Evolutionary conservation across 371 early-diverging fungal species (phyloP), one percentile per base, ranked within the genome.

Genomic region (Mortierella sp.): DNA sequence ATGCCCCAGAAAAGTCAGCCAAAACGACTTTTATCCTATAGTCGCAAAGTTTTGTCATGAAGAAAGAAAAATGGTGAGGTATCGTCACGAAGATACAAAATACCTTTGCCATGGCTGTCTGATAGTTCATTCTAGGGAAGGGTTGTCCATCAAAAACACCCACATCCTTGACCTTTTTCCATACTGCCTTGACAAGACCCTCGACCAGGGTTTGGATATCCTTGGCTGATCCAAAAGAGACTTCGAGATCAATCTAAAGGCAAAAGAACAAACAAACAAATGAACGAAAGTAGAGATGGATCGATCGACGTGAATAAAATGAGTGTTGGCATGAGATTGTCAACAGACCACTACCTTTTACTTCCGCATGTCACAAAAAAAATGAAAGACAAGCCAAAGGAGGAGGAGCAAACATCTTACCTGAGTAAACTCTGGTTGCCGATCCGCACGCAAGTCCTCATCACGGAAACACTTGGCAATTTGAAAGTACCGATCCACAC

Each of bases 351-450:
- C 14, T 50, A 2, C 14, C 50, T n/a, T 50, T 50, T 50, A 7
- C 50, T 55, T 55, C 55, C 14, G 14, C n/a, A 57, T n/a, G 19
- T 28, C 12, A 28, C 37, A n/a, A 11, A 0, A n/a, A 3, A 7
- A n/a, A n/a, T 21, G 5, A 50, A 50, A n/a, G 14, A 50, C 12
- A 46, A 46, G 46, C 9, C 46, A 12, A 9, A 9, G 16, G 46
- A 9, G 16, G 46, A n/a, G n/a, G n/a, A n/a, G n/a, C n/a, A n/a
- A n/a, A n/a, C n/a, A 9, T 26, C 60, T 57, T 83, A 91, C 90
- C 83, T 96, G 96, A 2, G 97, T 96, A 63, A 97, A 97, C 73
- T 97, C 97, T 6, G 97, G 97, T 74, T 97, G 97, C 29, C 97
- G 88, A 77, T 97, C 97, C 0, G 95, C 90, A 29, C 96, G 86